phyloP scores from a whole-genome alignment of 2,329 filamentous ascomycete species.

The Aureobasidium mangrovei region DNA sequence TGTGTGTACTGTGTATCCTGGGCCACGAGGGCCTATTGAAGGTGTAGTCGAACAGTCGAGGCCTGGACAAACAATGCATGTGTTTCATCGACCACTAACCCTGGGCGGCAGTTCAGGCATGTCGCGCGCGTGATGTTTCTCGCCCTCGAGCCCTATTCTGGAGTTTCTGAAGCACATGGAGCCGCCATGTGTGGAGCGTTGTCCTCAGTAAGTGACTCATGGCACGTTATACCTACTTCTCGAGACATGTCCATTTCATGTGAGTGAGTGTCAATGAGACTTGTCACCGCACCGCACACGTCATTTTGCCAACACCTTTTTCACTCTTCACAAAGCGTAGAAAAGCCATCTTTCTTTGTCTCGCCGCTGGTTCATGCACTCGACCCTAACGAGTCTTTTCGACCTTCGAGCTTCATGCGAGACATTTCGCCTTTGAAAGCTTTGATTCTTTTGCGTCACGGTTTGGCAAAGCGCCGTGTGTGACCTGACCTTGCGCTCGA shows the following conservation, averaged over 20 bases:
- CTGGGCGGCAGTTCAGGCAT: not conserved
- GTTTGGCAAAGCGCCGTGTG: constrained; percentile 12
- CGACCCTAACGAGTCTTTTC: not conserved
- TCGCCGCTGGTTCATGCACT: not conserved
- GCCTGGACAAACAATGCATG: constrained; percentile 2
- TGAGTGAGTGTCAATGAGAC: not conserved
- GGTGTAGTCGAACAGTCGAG: not conserved
- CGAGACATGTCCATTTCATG: not conserved
- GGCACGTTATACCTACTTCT: not conserved
- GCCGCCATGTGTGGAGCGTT: not conserved
- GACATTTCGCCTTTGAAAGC: not conserved
- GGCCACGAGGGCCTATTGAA: not conserved
- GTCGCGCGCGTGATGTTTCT: not conserved
- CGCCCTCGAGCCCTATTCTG: not conserved
- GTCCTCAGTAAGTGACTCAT: not conserved
- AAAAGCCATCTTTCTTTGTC: not conserved
- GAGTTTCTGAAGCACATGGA: not conserved
- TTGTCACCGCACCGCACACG: not conserved
- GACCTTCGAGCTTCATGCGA: not conserved
- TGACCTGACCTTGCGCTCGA: not conserved
- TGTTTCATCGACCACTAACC: constrained; percentile 2
- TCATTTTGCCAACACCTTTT: not conserved
- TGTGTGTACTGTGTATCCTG: not conserved
- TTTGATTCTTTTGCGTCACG: not conserved
- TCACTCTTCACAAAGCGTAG: not conserved